Percentiles rank a stretch among this genome's conserved stretches.
Evolutionary conservation across 768 basidiomycete species (phyloP).

Genomic region (Russula vinacea): DNA sequence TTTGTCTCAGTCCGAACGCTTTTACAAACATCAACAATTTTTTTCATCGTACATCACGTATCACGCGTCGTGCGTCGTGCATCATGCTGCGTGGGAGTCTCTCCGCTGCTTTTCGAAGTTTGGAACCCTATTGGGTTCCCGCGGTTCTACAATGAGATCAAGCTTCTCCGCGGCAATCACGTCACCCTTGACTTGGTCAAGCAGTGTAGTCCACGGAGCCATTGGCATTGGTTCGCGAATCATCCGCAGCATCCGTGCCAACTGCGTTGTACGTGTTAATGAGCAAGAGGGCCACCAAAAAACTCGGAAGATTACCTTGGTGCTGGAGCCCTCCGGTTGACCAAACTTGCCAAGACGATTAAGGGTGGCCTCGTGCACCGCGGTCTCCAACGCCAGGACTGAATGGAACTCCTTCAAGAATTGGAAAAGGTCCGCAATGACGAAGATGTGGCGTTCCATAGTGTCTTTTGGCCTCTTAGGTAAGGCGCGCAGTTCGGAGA

Average conservation of each 20-base stretch:
- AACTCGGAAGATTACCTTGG: conserved; percentile 8
- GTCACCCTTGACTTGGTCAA: conserved; percentile 60
- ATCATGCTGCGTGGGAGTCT: conserved; percentile 16
- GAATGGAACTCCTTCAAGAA: conserved; percentile 58
- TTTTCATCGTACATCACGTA: not conserved
- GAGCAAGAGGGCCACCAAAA: conserved; percentile 7
- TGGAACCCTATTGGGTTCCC: conserved; percentile 6
- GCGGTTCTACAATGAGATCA: conserved; percentile 44
- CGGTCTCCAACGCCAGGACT: conserved; percentile 52
- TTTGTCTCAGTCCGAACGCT: not conserved
- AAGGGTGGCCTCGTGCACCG: conserved; percentile 49
- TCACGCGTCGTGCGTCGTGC: not conserved
- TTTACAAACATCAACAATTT: not conserved
- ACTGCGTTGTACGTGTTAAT: conserved; percentile 38
- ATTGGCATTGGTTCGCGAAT: conserved; percentile 53
- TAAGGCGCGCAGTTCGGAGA: conserved; percentile 4
- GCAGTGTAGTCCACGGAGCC: conserved; percentile 44
- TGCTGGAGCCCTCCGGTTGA: conserved; percentile 42
- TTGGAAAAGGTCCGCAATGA: conserved; percentile 61
- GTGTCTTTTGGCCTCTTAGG: conserved; percentile 42
- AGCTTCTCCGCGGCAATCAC: conserved; percentile 69
- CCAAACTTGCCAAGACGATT: conserved; percentile 47
- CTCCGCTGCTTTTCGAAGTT: conserved; percentile 17
- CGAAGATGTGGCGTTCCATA: conserved; percentile 55
- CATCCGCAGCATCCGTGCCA: conserved; percentile 51